These are phyloP conservation scores for Pythium apleroticum DNA, from an alignment of 352 stramenopile species.

Conservation along the genomic window DNA sequence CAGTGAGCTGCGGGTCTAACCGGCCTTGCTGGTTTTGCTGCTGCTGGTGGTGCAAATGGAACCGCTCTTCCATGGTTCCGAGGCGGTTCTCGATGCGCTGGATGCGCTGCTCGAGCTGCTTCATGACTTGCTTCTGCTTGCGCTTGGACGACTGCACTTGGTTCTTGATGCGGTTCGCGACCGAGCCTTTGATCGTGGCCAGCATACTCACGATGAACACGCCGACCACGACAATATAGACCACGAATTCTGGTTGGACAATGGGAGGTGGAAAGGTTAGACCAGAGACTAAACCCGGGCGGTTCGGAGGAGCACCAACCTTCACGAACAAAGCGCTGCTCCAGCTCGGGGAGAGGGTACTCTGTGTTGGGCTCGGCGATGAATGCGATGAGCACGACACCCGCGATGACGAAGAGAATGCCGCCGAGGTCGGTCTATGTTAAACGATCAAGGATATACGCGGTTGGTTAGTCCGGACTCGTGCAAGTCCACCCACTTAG, in stretches of 20 bases:
- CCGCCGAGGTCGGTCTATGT: conserved; percentile 73
- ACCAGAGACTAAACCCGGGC: neutral
- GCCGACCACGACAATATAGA: conserved; percentile 79
- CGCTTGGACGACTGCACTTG: conserved; percentile 81
- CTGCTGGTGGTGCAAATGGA: conserved; percentile 33
- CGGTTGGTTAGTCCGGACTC: neutral
- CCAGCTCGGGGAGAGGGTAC: conserved; percentile 84
- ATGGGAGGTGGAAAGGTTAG: conserved; percentile 6
- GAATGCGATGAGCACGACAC: conserved; percentile 84
- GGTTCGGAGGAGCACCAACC: conserved; percentile 28
- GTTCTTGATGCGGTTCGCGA: conserved; percentile 83
- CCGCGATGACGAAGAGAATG: conserved; percentile 85
- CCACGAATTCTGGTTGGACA: conserved; percentile 22
- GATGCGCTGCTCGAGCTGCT: conserved; percentile 71
- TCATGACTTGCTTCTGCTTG: conserved; percentile 81
- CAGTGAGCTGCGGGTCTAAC: neutral
- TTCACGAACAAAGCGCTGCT: conserved; percentile 76
- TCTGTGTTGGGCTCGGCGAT: conserved; percentile 85
- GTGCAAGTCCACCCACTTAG: neutral
- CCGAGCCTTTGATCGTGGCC: conserved; percentile 86
- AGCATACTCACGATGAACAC: conserved; percentile 81
- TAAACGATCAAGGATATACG: neutral
- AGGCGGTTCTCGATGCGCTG: conserved; percentile 68
- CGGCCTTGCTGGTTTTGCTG: conserved; percentile 11
- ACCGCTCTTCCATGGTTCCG: conserved; percentile 60